These are phyloP conservation scores for Mycotypha africana DNA, from an alignment of 371 early-diverging fungal species.

Conservation along the genomic window DNA sequence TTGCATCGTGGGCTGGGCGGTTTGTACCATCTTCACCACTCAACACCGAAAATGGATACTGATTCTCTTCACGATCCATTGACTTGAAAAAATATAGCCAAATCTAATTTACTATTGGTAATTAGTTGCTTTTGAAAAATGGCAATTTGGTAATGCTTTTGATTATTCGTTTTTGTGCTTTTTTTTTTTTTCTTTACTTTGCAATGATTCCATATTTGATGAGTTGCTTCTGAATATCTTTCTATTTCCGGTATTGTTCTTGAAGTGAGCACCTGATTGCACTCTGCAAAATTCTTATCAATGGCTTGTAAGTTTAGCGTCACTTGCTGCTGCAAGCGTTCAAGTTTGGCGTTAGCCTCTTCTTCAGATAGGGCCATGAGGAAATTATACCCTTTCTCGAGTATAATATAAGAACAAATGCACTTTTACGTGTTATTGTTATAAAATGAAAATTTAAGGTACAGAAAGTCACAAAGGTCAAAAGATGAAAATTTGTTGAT, in stretches of 20 bases:
- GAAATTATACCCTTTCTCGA: no score
- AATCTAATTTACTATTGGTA: conserved; percentile 5
- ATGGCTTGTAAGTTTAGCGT: conserved; percentile 47
- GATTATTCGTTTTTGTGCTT: background rate
- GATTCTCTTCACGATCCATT: conserved; percentile 6
- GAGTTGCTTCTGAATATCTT: conserved; percentile 33
- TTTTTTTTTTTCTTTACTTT: conserved; percentile 23
- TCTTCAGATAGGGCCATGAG: conserved; percentile 14
- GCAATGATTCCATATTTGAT: conserved; percentile 31
- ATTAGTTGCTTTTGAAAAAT: background rate
- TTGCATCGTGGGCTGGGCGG: conserved; percentile 14
- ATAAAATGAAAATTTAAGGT: no score
- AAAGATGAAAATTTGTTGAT: no score
- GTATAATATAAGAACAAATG: no score
- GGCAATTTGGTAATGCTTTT: no score
- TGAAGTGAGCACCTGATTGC: conserved; percentile 40
- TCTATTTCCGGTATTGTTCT: conserved; percentile 46
- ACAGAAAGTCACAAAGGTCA: no score
- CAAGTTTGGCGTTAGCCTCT: conserved; percentile 32
- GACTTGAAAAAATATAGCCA: conserved; percentile 29
- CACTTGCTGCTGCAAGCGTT: conserved; percentile 46
- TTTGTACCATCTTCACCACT: conserved; percentile 7
- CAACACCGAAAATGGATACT: background rate
- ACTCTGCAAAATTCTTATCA: conserved; percentile 51
- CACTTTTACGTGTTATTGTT: no score